phyloP scores from a whole-genome alignment of 495 filamentous ascomycete genomes.

The Aspergillus mulundensis region DNA sequence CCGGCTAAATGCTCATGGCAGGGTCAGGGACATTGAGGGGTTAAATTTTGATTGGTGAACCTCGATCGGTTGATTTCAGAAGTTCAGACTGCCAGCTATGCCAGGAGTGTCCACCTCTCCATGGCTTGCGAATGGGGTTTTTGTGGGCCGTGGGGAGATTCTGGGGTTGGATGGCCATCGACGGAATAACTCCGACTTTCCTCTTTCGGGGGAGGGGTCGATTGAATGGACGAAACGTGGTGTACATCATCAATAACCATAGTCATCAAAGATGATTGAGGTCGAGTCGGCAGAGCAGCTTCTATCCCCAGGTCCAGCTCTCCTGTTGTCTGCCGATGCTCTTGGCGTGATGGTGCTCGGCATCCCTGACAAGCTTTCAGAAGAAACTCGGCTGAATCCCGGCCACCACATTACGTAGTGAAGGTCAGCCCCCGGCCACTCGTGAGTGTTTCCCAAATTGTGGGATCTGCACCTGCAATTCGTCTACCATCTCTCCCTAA shows the following conservation, averaged over 20 bases:
- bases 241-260: background rate
- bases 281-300: too few relatives aligned
- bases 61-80: background rate
- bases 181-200: constrained; percentile 10
- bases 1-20: background rate
- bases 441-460: too few relatives aligned
- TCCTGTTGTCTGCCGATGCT: background rate
- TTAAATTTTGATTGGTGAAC: background rate
- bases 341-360: background rate
- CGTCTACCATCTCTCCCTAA: too few relatives aligned
- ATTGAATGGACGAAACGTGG: background rate
- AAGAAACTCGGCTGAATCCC: background rate
- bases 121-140: background rate
- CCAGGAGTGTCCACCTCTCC: background rate
- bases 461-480: too few relatives aligned
- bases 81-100: background rate
- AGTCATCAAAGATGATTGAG: too few relatives aligned
- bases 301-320: background rate
- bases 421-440: too few relatives aligned
- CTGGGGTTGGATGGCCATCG: background rate
- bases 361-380: background rate
- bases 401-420: background rate
- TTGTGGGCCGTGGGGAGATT: background rate
- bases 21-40: background rate
- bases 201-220: background rate